Base-by-base conservation (phyloP, 1,284 basidiomycete genomes). In the Phellopilus nigrolimitatus region DNA sequence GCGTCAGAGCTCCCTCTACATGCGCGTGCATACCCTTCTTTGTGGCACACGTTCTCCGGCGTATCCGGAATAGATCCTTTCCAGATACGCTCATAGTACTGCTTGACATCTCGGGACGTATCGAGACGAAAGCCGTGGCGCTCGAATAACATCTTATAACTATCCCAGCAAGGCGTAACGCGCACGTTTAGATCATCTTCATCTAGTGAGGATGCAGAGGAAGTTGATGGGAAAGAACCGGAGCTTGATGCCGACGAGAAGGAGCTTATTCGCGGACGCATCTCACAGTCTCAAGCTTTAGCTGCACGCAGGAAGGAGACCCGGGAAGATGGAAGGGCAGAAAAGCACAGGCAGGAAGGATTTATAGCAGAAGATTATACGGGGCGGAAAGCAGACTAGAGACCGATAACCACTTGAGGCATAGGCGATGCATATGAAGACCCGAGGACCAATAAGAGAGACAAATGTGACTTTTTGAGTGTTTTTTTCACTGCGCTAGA, bases 101-200 rank as follows among this genome's bases (percentile, higher is more conserved):
- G 67, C 59, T 74, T 80, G 30, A 82, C 84, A 59, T 86, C 83
- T 47, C 72, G 71, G 39, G 78, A 75, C 15, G 84, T 88, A 56
- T 88, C 83, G 1, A 88, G 75, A 39, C 71, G 75, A 61, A 78
- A 79, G 5, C 82, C 84, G 42, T 72, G 71, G 50, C 63, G 54
- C 51, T 71, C 67, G 40, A 86, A 67, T 27, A 77, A 54, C 41
- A 57, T 55, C n/a, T 72, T 69, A 61, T 84, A 83, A 45, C 67
- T 66, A 30, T 70, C 70, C 84, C 84, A 88, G 58, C 75, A 68
- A 3, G 84, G 84, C 22, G 68, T 66, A 33, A 82, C 57, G 45
- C 84, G 80, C 21, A 62, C 60, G 59, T 88, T 85, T 49, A 75
- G 64, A 47, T 78, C 74, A 22, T 85, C 82, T 54, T 85, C 82